Percentiles rank a stretch among this genome's conserved stretches.
These are phyloP conservation scores for Coemansia sp. DNA, from an alignment of 192 early-diverging fungal genomes.

Conservation along the genomic window DNA sequence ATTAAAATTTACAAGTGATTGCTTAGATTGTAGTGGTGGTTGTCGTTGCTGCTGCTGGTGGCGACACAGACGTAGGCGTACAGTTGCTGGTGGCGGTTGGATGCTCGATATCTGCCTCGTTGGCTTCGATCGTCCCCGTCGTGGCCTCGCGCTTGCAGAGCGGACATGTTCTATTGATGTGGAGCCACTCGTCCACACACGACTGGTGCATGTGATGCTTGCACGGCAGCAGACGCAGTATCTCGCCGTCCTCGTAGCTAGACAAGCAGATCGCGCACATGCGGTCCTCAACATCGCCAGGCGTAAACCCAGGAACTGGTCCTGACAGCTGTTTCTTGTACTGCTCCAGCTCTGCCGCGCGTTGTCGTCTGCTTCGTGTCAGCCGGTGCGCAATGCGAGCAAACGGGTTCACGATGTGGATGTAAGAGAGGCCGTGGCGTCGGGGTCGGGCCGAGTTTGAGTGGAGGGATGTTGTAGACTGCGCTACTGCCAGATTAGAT, in stretches of 20 bases:
- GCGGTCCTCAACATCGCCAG: conserved; percentile 64
- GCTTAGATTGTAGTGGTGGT: neutral
- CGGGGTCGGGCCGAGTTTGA: conserved; percentile 10
- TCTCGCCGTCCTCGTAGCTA: conserved; percentile 77
- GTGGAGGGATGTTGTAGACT: conserved; percentile 43
- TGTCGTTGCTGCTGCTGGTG: neutral
- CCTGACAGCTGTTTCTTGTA: conserved; percentile 49
- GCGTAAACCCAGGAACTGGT: conserved; percentile 55
- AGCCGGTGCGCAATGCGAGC: conserved; percentile 46
- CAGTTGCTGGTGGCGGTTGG: neutral
- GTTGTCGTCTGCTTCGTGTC: conserved; percentile 46
- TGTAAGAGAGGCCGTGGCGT: conserved; percentile 32
- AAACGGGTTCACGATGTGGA: conserved; percentile 47
- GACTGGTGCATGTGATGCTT: conserved; percentile 81
- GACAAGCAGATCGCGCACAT: conserved; percentile 81
- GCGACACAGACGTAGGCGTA: neutral
- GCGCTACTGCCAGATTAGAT: conserved; percentile 16
- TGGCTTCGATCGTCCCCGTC: neutral
- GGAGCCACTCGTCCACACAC: conserved; percentile 84
- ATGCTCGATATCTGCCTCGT: conserved; percentile 13
- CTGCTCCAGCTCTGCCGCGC: conserved; percentile 38
- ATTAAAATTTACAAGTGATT: conserved; percentile 6
- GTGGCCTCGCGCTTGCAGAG: conserved; percentile 68
- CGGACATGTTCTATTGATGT: conserved; percentile 73
- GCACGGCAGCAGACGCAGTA: conserved; percentile 73